These are phyloP conservation scores for Arabidopsis lyrata DNA, from an alignment of 441 rosid species.

Conservation along the genomic window DNA sequence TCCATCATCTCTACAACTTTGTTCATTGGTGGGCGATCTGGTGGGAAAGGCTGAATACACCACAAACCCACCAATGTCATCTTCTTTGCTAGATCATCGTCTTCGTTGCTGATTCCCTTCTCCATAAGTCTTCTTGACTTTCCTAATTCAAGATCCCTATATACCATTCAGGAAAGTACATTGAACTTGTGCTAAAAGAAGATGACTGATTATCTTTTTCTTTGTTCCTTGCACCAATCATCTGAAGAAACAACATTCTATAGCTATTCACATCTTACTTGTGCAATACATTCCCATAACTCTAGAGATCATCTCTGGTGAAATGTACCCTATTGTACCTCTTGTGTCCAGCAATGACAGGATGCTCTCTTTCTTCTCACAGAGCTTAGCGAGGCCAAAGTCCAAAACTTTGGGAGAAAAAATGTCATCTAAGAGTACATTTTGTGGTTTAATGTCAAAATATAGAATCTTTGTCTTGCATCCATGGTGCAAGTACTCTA, in stretches of 20 bases:
- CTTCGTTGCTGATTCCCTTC: constrained; percentile 35
- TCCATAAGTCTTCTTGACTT: background rate
- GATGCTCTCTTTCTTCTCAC: constrained; percentile 34
- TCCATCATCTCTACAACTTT: constrained; percentile 49
- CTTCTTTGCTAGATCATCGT: constrained; percentile 42
- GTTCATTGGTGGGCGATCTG: constrained; percentile 43
- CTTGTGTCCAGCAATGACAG: constrained; percentile 36
- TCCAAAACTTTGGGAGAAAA: constrained; percentile 52
- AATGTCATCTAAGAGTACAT: constrained; percentile 48
- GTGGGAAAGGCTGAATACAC: constrained; percentile 49
- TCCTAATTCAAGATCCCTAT: constrained; percentile 22
- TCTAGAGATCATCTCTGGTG: constrained; percentile 43
- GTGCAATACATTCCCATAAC: constrained; percentile 42
- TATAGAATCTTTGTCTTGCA: constrained; percentile 62
- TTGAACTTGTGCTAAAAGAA: constrained; percentile 22
- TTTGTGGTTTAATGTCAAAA: constrained; percentile 61
- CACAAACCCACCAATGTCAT: constrained; percentile 48
- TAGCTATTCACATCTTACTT: constrained; percentile 10
- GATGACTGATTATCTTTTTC: background rate
- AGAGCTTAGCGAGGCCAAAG: constrained; percentile 52
- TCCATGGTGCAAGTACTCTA: constrained; percentile 54
- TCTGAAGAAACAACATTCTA: constrained; percentile 48
- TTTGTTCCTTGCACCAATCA: constrained; percentile 46
- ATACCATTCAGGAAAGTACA: constrained; percentile 43
- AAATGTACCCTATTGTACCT: constrained; percentile 46